Evolutionary conservation across 371 early-diverging fungal species (phyloP).

Genomic region (Choanephora cucurbitarum): DNA sequence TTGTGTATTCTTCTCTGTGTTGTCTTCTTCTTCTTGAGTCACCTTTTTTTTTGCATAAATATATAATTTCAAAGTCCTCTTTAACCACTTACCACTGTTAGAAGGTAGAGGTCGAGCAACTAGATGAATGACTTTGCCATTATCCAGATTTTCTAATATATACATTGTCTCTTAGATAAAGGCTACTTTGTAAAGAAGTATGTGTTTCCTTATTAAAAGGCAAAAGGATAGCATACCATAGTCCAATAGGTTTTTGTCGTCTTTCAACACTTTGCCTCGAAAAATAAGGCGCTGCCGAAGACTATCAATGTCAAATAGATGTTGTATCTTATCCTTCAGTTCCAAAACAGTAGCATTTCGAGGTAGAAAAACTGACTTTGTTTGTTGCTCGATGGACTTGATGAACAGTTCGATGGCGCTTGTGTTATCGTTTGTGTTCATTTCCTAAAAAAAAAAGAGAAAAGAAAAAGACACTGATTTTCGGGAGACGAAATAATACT

Average conservation of each 20-base stretch:
- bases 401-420: slow-evolving; percentile 47
- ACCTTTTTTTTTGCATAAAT: background rate
- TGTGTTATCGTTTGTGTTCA: background rate
- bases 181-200: too few relatives aligned
- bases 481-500: too few relatives aligned
- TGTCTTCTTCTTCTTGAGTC: slow-evolving; percentile 8
- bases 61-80: background rate
- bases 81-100: slow-evolving; percentile 39
- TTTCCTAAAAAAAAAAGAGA: too few relatives aligned
- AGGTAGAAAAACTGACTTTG: slow-evolving; percentile 49
- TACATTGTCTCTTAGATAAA: too few relatives aligned
- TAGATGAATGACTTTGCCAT: slow-evolving; percentile 61
- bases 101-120: slow-evolving; percentile 56
- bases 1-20: slow-evolving; percentile 29
- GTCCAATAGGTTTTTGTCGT: slow-evolving; percentile 52
- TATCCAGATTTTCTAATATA: slow-evolving; percentile 53
- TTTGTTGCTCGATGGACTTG: slow-evolving; percentile 55
- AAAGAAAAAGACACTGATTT: too few relatives aligned
- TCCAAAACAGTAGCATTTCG: slow-evolving; percentile 54
- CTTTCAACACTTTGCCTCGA: slow-evolving; percentile 58
- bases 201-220: background rate
- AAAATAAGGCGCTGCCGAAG: slow-evolving; percentile 61
- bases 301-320: slow-evolving; percentile 49
- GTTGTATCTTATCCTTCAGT: slow-evolving; percentile 54
- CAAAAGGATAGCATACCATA: slow-evolving; percentile 41